Evolutionary conservation across 2,329 filamentous ascomycete genomes (phyloP), one percentile per base, ranked within the genome.

Genomic region (Elsinoe ampelina): DNA sequence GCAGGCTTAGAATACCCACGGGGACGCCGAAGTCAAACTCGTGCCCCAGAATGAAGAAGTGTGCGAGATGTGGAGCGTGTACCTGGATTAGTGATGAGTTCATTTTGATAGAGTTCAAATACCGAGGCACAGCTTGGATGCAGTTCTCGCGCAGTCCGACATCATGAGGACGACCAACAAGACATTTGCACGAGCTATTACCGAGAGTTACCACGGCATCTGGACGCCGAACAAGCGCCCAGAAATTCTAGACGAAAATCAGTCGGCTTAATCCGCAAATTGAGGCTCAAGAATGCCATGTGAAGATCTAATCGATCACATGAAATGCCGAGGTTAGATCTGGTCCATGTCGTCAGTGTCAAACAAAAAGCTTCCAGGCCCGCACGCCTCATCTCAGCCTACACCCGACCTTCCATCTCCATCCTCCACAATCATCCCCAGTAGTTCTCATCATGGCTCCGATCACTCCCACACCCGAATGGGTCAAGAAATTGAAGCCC

Each of bases 401-500:
- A 52, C 7, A 22, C 34, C 17, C 17, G 22, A 45, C 13, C 47
- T 51, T 26, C 47, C 54, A 19, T 48, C 26, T 47, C 19, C 41
- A 36, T 41, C 39, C 38, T 45, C 38, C 52, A 26, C 15, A 13
- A 38, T 38, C 55, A 36, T 36, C 45, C 42, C 30, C 19, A 45
- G 13, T 26, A 17, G 52, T 38, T 19, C 34, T 47, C 26, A 58
- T n/a, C 13, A 60, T 60, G 59, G 47, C 59, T n/a, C 59, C 59
- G 11, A 51, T 56, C 22, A 47, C 42, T 22, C 58, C 58, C 4
- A 61, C 59, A 19, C 81, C 81, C 38, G 74, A 78, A 70, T 87
- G 84, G 84, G 84, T 87, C 63, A 81, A 83, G 70, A 77, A 80
- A 62, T 74, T 87, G 62, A 82, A 79, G 73, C 83, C 83, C 35